Conservation (phyloP, 2,329 filamentous ascomycete species). For the Westerdykella aurantiaca region DNA sequence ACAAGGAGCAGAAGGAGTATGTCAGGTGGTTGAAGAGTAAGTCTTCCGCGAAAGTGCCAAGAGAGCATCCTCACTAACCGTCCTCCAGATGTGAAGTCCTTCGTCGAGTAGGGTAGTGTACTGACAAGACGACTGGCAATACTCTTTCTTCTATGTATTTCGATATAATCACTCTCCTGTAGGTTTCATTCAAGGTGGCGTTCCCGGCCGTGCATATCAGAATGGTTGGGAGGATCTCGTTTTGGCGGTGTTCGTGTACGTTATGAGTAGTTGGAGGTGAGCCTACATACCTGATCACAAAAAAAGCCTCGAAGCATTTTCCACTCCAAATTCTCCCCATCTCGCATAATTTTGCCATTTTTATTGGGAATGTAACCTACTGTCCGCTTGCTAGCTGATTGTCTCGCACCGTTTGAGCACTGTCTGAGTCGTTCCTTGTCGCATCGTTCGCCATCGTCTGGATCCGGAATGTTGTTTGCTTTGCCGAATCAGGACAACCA, state of each 20-base stretch:
- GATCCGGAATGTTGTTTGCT: too few species aligned
- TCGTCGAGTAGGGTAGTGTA: conserved; percentile 55
- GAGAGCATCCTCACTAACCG: conserved; percentile 12
- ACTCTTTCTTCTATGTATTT: conserved; percentile 16
- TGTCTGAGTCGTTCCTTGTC: too few species aligned
- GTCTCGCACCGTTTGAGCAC: too few species aligned
- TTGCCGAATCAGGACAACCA: neutral
- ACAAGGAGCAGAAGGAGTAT: conserved; percentile 99
- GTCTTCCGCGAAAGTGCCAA: conserved; percentile 5
- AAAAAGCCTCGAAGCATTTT: too few species aligned
- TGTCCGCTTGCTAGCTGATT: too few species aligned
- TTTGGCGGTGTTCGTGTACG: neutral
- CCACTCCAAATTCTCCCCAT: too few species aligned
- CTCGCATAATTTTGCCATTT: too few species aligned
- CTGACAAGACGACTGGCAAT: neutral
- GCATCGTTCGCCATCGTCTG: too few species aligned
- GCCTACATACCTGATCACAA: too few species aligned
- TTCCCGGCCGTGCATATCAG: conserved; percentile 26
- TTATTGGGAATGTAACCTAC: too few species aligned
- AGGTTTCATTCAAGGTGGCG: conserved; percentile 5
- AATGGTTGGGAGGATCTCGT: neutral
- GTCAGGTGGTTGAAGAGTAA: conserved; percentile 70
- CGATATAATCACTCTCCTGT: conserved; percentile 9
- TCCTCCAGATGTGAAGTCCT: conserved; percentile 66
- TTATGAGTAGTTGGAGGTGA: too few species aligned